Percentiles rank a stretch among this genome's conserved stretches.
Evolutionary conservation across 2,329 filamentous ascomycete species (phyloP).

Genomic region (Colletotrichum viniferum): DNA sequence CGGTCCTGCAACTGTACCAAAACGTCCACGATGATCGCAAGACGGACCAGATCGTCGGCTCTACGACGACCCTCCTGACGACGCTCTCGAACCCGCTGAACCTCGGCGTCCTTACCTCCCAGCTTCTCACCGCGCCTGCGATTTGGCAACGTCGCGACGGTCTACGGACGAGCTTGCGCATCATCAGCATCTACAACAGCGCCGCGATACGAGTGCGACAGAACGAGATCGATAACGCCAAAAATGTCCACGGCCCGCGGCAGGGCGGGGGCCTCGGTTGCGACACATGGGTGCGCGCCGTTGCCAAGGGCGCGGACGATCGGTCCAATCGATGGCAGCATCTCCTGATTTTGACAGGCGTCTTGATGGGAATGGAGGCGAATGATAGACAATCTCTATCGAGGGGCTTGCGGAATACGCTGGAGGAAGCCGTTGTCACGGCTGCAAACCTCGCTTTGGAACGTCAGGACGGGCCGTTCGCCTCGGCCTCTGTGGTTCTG

Average conservation of each 20-base stretch:
- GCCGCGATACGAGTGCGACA: slow-evolving; percentile 61
- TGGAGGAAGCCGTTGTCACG: slow-evolving; percentile 75
- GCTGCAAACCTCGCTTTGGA: slow-evolving; percentile 79
- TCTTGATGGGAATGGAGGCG: slow-evolving; percentile 77
- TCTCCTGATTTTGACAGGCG: slow-evolving; percentile 76
- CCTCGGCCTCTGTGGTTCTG: slow-evolving; percentile 63
- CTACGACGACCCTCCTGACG: slow-evolving; percentile 70
- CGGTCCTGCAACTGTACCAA: slow-evolving; percentile 65
- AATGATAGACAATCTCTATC: slow-evolving; percentile 69
- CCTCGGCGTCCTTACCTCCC: slow-evolving; percentile 72
- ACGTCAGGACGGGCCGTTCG: slow-evolving; percentile 45
- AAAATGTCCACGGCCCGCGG: slow-evolving; percentile 28
- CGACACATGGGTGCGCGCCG: slow-evolving; percentile 61
- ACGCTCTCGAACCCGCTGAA: slow-evolving; percentile 78
- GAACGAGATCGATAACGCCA: slow-evolving; percentile 44
- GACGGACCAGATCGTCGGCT: slow-evolving; percentile 65
- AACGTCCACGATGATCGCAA: slow-evolving; percentile 54
- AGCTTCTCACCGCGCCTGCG: slow-evolving; percentile 73
- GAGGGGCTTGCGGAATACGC: slow-evolving; percentile 63
- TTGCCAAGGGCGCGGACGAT: slow-evolving; percentile 62
- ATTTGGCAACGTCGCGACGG: slow-evolving; percentile 70
- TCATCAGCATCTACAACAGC: slow-evolving; percentile 75
- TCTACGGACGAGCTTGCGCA: slow-evolving; percentile 65
- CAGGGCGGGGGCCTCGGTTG: slow-evolving; percentile 49
- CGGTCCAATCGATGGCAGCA: slow-evolving; percentile 79